Percentiles rank a stretch among this genome's conserved stretches.
Evolutionary conservation across 208 protist species (phyloP).

Genomic region (Wallacemonas sp.): DNA sequence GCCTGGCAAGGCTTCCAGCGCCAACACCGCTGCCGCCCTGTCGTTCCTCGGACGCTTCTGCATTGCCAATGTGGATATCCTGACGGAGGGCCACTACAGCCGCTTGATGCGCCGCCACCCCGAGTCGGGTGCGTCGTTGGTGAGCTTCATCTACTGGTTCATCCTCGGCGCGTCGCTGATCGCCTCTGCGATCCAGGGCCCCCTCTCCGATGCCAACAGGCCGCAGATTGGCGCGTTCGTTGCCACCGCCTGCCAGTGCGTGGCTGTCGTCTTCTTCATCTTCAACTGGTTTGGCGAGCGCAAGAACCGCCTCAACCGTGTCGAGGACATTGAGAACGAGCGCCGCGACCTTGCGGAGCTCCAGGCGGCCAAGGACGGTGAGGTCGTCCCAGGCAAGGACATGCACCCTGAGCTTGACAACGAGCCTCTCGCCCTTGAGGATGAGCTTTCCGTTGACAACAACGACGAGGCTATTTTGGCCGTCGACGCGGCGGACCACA

Average conservation of each 20-base stretch:
- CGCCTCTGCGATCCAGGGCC: conserved; percentile 19
- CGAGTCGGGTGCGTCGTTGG: conserved; percentile 27
- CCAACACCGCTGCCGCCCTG: conserved; percentile 19
- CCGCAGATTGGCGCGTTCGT: conserved; percentile 23
- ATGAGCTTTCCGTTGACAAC: not conserved
- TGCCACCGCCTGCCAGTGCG: conserved; percentile 17
- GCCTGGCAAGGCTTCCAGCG: conserved; percentile 19
- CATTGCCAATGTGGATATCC: conserved; percentile 35
- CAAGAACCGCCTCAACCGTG: conserved; percentile 24
- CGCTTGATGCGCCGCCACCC: conserved; percentile 32
- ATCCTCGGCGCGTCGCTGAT: conserved; percentile 28
- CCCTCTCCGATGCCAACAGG: conserved; percentile 22
- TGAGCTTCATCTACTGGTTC: conserved; percentile 40
- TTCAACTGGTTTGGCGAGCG: conserved; percentile 35
- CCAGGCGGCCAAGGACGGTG: not conserved
- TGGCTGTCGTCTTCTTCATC: conserved; percentile 22
- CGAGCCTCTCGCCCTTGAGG: conserved; percentile 7
- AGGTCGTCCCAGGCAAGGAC: not conserved
- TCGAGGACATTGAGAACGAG: conserved; percentile 24
- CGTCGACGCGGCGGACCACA: not conserved
- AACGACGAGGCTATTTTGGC: not conserved
- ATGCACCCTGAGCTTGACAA: conserved; percentile 7
- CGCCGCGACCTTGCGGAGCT: conserved; percentile 1
- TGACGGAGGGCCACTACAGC: conserved; percentile 38
- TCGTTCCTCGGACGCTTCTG: conserved; percentile 22